Evolutionary conservation across 2,329 filamentous ascomycete genomes (phyloP), one percentile per base, ranked within the genome.

Genomic region (Cladosporium austrohemisphaericum): DNA sequence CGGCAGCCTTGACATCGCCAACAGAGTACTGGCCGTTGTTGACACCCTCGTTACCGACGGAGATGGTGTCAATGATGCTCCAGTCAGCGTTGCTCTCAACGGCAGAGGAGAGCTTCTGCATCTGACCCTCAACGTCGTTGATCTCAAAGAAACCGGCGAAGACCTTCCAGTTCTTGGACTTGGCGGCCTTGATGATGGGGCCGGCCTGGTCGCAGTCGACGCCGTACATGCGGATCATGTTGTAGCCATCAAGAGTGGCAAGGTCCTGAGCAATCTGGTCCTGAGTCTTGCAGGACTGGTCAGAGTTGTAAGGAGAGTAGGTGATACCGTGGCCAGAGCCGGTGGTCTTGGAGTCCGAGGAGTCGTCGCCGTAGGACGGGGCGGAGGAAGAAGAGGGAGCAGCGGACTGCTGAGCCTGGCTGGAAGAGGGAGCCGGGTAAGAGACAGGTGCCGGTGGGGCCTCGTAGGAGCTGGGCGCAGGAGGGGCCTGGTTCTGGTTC

Each of bases 41-140:
- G 65, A 95, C 81, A 26, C 85, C 74, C 67, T 95, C 89, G 64
- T 95, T 95, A 54, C 88, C 89, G 33, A 95, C 77, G 49, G 80
- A 80, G 61, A 95, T 76, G 2, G 86, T 85, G 62, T 86, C 76
- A 54, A 94, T 77, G 11, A 73, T 65, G 41, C 72, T 73, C 87
- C 87, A 95, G 66, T 87, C 79, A 13, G 23, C 25, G 25, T 41
- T 28, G 25, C 19, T 28, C 23, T 28, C 16, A 33, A 86, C 74
- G 11, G 77, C 81, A 4, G 73, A 65, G 49, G 82, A 77, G 53
- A 94, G 81, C 23, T 70, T 73, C 8, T 75, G 57, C n/a, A 87
- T 73, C 51, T 87, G 81, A 1, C 69, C 55, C 11, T 72, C 66
- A 13, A 86, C 72, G 6, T 76, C 65, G 33, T 70, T 67, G 51